Evolutionary conservation across 192 early-diverging fungal genomes (phyloP).

Genomic region (Backusella circina): DNA sequence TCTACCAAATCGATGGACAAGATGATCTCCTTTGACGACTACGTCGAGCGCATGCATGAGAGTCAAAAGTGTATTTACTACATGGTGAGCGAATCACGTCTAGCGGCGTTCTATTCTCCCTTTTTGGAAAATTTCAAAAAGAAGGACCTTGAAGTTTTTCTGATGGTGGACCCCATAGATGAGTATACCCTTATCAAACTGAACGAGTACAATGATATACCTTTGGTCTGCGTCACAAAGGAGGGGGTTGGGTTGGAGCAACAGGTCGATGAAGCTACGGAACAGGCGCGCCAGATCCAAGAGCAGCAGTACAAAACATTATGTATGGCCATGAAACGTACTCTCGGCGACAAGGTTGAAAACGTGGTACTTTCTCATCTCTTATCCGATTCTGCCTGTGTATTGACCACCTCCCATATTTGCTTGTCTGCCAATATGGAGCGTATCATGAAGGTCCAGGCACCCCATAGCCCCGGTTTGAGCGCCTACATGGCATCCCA

Average conservation of each 20-base stretch:
- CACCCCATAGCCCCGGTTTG: conserved; percentile 82
- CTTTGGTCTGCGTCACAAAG: conserved; percentile 96
- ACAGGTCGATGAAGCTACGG: conserved; percentile 96
- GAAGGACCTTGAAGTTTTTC: conserved; percentile 98
- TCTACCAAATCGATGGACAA: conserved; percentile 98
- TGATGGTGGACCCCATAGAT: conserved; percentile 98
- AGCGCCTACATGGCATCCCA: conserved; percentile 92
- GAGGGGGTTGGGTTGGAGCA: conserved; percentile 98
- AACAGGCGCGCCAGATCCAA: conserved; percentile 80
- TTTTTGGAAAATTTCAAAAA: conserved; percentile 99
- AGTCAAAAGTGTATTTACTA: conserved; percentile 99
- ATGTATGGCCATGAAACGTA: conserved; percentile 91
- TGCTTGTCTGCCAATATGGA: conserved; percentile 99
- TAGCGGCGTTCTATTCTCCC: conserved; percentile 91
- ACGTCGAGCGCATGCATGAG: conserved; percentile 99
- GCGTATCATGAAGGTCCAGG: conserved; percentile 99
- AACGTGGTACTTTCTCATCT: conserved; percentile 82
- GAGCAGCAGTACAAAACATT: conserved; percentile 84
- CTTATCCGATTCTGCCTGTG: conserved; percentile 95
- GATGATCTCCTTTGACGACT: conserved; percentile 98
- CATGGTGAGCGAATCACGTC: conserved; percentile 93
- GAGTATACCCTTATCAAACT: conserved; percentile 97
- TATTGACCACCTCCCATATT: conserved; percentile 95
- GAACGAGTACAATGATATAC: conserved; percentile 99
- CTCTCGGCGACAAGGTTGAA: conserved; percentile 98